A percentile compares a stretch with the other conserved stretches of the same genome.
phyloP scores from a whole-genome alignment of 1,284 basidiomycete genomes.

The Wolfiporia cocos region DNA sequence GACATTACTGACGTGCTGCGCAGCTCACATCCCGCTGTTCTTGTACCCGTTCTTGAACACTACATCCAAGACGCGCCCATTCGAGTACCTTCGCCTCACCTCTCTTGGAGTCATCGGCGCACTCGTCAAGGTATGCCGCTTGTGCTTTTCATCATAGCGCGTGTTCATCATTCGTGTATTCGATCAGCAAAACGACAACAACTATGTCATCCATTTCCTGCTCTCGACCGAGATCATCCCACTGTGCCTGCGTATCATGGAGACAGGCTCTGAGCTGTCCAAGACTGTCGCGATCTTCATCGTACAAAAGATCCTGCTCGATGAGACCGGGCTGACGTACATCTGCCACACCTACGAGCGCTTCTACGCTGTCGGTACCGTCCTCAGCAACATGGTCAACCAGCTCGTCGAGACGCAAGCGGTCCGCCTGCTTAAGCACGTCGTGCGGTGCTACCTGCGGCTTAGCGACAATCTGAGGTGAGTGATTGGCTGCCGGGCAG shows the following conservation, averaged over 20 bases:
- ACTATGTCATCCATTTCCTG: constrained; percentile 97
- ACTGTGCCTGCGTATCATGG: constrained; percentile 98
- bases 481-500: constrained; percentile 20
- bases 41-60: constrained; percentile 99
- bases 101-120: constrained; percentile 98
- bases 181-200: constrained; percentile 94
- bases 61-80: constrained; percentile 97
- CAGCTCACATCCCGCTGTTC: constrained; percentile 97
- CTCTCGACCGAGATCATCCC: constrained; percentile 99
- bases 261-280: constrained; percentile 97
- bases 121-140: constrained; percentile 76
- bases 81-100: constrained; percentile 97
- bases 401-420: constrained; percentile 97
- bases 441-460: constrained; percentile 95
- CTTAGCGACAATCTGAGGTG: constrained; percentile 94
- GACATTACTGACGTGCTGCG: constrained; percentile 6
- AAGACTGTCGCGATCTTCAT: constrained; percentile 99
- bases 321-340: constrained; percentile 97
- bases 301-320: constrained; percentile 97
- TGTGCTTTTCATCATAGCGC: neutral
- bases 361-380: constrained; percentile 98
- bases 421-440: constrained; percentile 94
- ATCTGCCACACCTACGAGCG: constrained; percentile 99
- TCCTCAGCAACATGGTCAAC: constrained; percentile 98
- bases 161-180: too few species aligned